Base-by-base conservation (phyloP, 257 asterid species). In the Vinca minor region DNA sequence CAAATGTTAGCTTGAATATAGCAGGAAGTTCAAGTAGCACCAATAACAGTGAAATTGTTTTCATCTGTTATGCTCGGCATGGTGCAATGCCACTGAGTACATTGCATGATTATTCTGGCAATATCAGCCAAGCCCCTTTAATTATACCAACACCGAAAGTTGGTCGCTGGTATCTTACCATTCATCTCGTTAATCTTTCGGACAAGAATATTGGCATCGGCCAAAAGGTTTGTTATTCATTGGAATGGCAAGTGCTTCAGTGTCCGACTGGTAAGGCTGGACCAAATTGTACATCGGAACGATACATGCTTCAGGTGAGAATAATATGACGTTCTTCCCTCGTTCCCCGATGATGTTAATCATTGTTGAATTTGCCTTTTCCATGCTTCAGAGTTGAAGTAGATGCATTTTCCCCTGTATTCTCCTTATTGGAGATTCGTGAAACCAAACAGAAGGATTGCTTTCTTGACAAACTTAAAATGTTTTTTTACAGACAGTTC, bases 191-290 rank as follows among this genome's bases (percentile, higher is more conserved):
- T 70, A 85, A 73, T 78, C 69, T 65, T 45, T 72, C 87, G 25
- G 79, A 69, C 65, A 78, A 39, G 49, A 62, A 48, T 31, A 48
- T 45, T 68, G 62, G 42, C 20, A 71, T 25, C 49, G 70, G 69
- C n/a, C n/a, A n/a, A n/a, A n/a, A n/a, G 46, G 59, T 78, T 25
- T 93, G 99, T 72, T 93, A 84, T 79, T 68, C 79, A 49, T 73
- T 89, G 82, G 80, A 76, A 71, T 80, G 82, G 86, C 83, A 81
- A 80, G 77, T 93, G 71, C 70, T 78, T 69, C 86, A 76, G 75
- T 93, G 99, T 67, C 99, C 96, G 53, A 47, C 65, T 8, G 80
- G 78, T 67, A 89, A 82, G 77, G 88, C 97, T 62, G 97, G 99
- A 75, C 77, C 79, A 18, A 85, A 86, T 78, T 93, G 99, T 85